These are phyloP conservation scores for Zygoascus bituminiphila DNA, from an alignment of 805 yeast species.

Conservation along the genomic window DNA sequence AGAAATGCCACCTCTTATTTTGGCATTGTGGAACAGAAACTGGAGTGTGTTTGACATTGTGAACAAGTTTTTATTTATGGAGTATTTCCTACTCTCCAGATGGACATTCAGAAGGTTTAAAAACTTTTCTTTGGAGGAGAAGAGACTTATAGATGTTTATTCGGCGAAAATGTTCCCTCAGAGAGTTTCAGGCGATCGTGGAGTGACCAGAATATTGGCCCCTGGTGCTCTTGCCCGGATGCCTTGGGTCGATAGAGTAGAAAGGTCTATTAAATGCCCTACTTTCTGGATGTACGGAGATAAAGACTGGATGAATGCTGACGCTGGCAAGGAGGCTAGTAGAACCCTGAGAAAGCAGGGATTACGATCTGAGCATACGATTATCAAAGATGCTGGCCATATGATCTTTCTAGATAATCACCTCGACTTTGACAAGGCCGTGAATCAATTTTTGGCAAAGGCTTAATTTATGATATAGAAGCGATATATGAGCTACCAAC, in stretches of 20 bases:
- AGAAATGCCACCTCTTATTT: constrained; percentile 61
- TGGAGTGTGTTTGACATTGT: constrained; percentile 77
- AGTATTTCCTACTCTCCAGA: constrained; percentile 76
- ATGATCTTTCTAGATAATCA: constrained; percentile 62
- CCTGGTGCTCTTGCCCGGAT: constrained; percentile 87
- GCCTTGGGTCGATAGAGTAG: constrained; percentile 51
- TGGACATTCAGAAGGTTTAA: constrained; percentile 83
- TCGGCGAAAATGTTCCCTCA: constrained; percentile 75
- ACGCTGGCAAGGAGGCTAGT: constrained; percentile 32
- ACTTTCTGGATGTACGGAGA: constrained; percentile 83
- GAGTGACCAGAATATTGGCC: constrained; percentile 68
- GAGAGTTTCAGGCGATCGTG: constrained; percentile 86
- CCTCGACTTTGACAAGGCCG: constrained; percentile 40
- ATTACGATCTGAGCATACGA: constrained; percentile 22
- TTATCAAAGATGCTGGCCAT: constrained; percentile 54
- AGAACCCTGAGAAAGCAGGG: constrained; percentile 17
- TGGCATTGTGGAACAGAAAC: constrained; percentile 73
- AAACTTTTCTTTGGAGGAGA: constrained; percentile 37
- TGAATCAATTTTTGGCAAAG: constrained; percentile 32
- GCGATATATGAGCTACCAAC: too few relatives aligned
- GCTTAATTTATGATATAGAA: too few relatives aligned
- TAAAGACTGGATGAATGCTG: constrained; percentile 54
- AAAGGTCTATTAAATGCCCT: constrained; percentile 44
- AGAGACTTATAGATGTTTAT: constrained; percentile 58
- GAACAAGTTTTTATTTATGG: constrained; percentile 65